These are phyloP conservation scores for Dinochytrium kinnereticum DNA, from an alignment of 371 early-diverging fungal species.

Conservation along the genomic window DNA sequence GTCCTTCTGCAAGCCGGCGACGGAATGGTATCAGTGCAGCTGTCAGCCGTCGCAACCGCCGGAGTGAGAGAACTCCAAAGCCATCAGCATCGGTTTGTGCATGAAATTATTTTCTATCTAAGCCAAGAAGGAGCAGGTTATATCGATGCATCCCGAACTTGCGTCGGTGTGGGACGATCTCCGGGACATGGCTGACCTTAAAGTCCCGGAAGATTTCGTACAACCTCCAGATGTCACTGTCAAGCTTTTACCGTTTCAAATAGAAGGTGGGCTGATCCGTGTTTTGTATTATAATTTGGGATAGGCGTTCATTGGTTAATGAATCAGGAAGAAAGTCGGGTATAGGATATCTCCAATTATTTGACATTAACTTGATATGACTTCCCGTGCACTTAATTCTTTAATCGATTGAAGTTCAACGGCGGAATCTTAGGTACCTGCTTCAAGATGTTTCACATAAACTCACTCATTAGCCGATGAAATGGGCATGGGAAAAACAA, in stretches of 20 bases:
- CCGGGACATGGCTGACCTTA: constrained; percentile 45
- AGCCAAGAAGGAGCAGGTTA: constrained; percentile 30
- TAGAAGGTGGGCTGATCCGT: constrained; percentile 85
- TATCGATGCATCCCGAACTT: constrained; percentile 63
- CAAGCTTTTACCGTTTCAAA: constrained; percentile 88
- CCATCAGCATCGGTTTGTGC: too few species aligned
- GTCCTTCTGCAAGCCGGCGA: not conserved
- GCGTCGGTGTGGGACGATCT: constrained; percentile 72
- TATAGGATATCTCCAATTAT: not conserved
- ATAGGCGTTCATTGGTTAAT: constrained; percentile 26
- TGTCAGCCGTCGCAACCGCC: not conserved
- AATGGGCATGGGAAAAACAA: constrained; percentile 99
- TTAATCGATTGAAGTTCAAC: constrained; percentile 69
- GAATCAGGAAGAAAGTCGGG: constrained; percentile 28
- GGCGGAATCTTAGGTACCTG: constrained; percentile 76
- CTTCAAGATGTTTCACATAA: not conserved
- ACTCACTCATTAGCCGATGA: constrained; percentile 88
- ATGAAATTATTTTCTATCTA: not conserved
- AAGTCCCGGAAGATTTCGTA: constrained; percentile 13
- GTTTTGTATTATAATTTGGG: constrained; percentile 29
- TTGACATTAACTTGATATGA: too few species aligned
- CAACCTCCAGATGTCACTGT: constrained; percentile 75
- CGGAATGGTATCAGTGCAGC: not conserved
- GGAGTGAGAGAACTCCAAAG: too few species aligned
- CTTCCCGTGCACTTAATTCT: too few species aligned